Evolutionary conservation across 148 eudicot species (phyloP).

Genomic region (Silene latifolia): DNA sequence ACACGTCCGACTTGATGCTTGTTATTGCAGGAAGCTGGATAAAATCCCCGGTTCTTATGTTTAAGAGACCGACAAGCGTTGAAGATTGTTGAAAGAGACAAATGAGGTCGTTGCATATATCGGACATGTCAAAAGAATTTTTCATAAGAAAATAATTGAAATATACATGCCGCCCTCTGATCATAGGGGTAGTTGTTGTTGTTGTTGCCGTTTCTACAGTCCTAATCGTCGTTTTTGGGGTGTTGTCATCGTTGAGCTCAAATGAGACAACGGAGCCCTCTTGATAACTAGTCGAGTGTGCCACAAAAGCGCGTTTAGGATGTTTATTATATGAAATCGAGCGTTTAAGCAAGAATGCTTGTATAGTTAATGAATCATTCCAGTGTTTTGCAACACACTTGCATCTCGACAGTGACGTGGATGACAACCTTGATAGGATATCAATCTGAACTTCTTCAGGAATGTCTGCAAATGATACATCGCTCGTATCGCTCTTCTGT

Average conservation of each 20-base stretch:
- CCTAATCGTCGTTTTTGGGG: too few species aligned
- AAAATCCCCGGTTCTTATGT: neutral
- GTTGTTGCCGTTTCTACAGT: too few species aligned
- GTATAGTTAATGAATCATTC: neutral
- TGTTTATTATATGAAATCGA: neutral
- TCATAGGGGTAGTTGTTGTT: too few species aligned
- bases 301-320: neutral
- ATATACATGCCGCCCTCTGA: too few species aligned
- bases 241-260: too few species aligned
- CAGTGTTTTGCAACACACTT: constrained; percentile 1
- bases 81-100: neutral
- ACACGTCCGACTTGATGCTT: too few species aligned
- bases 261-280: neutral
- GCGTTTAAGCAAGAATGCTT: neutral
- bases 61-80: neutral
- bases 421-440: neutral
- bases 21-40: neutral
- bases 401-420: neutral
- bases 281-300: too few species aligned
- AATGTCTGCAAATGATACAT: too few species aligned
- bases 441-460: neutral
- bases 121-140: neutral
- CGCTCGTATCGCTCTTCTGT: too few species aligned
- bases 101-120: too few species aligned
- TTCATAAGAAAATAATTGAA: too few species aligned